phyloP scores from a whole-genome alignment of 176 grass and related monocot species.

The Pontederia crassipes region DNA sequence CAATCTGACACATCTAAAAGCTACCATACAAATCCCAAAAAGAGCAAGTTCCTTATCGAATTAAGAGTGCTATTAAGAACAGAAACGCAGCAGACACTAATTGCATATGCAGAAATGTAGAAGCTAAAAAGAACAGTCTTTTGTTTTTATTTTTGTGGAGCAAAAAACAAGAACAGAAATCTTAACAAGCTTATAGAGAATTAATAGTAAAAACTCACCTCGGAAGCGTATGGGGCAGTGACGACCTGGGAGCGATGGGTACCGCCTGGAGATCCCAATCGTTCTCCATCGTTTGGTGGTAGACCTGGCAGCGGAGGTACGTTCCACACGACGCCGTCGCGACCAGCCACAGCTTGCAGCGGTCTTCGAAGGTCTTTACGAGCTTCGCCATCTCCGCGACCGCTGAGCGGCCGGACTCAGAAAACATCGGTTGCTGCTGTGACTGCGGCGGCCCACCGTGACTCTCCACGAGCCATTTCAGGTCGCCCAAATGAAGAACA shows the following conservation, averaged over 20 bases:
- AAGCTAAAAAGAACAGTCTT: background rate
- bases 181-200: background rate
- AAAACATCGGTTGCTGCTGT: constrained; percentile 30
- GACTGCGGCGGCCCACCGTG: constrained; percentile 9
- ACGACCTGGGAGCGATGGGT: constrained; percentile 52
- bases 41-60: no score
- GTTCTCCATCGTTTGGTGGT: constrained; percentile 58
- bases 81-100: no score
- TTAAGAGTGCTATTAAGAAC: no score
- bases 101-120: no score
- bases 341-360: constrained; percentile 50
- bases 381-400: constrained; percentile 55
- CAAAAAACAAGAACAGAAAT: background rate
- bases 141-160: background rate
- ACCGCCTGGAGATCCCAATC: constrained; percentile 87
- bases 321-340: constrained; percentile 79
- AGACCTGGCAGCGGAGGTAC: constrained; percentile 73
- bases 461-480: constrained; percentile 72
- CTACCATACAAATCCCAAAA: no score
- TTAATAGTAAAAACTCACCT: constrained; percentile 31
- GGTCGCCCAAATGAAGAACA: constrained; percentile 65
- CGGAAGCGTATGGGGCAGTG: constrained; percentile 28
- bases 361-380: constrained; percentile 20
- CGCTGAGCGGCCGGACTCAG: constrained; percentile 29
- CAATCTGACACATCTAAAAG: no score